phyloP scores from a whole-genome alignment of 805 yeast genomes.

The Cyberlindnera xylosilytica region DNA sequence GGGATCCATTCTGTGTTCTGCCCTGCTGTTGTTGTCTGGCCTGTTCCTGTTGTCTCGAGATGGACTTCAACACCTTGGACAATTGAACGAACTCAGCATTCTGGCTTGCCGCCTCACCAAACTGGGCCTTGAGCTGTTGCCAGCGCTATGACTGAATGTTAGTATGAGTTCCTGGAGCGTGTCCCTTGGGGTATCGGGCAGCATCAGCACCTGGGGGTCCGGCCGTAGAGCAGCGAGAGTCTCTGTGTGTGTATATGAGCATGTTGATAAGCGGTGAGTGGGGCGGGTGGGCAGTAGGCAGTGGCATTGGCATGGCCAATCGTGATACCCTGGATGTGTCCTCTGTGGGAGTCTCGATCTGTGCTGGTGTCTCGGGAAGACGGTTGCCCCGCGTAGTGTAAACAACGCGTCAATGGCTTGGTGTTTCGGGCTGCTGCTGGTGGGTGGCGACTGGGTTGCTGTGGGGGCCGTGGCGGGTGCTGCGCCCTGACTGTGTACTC shows the following conservation, averaged over 20 bases:
- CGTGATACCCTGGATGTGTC: too few species aligned
- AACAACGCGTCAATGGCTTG: constrained; percentile 7
- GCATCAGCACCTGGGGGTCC: too few species aligned
- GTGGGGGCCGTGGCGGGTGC: not conserved
- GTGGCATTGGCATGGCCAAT: too few species aligned
- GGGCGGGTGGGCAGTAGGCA: too few species aligned
- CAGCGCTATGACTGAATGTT: constrained; percentile 39
- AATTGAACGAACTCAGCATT: constrained; percentile 59
- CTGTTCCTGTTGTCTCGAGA: constrained; percentile 37
- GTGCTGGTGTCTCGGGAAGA: too few species aligned
- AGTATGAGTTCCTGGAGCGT: not conserved
- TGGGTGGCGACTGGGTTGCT: not conserved
- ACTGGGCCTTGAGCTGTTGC: constrained; percentile 50
- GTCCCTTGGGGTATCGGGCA: too few species aligned
- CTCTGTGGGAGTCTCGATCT: too few species aligned
- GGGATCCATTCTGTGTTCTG: constrained; percentile 3
- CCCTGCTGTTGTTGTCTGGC: constrained; percentile 27
- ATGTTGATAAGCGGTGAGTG: too few species aligned
- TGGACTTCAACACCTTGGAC: constrained; percentile 45
- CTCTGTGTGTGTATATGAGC: too few species aligned
- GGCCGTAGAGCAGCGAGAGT: too few species aligned
- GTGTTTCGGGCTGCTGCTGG: not conserved
- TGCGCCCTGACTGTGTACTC: constrained; percentile 5
- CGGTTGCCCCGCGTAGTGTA: too few species aligned
- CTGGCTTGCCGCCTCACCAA: constrained; percentile 52